These are phyloP conservation scores for Globisporangium paddicum DNA, from an alignment of 352 stramenopile genomes.

Conservation along the genomic window DNA sequence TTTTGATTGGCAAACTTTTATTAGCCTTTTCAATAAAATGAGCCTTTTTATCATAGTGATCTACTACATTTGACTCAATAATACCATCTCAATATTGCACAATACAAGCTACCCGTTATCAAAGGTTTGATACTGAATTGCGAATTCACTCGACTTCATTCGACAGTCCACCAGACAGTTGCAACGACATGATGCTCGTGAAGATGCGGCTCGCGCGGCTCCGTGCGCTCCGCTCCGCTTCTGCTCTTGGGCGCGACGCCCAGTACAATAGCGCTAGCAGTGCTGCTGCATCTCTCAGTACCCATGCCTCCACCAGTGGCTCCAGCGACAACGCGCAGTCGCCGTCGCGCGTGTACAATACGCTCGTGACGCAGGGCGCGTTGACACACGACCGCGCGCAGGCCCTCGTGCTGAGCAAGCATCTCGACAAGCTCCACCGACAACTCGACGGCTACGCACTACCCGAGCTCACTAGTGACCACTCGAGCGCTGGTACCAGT, in stretches of 20 bases:
- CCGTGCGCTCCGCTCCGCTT: not conserved
- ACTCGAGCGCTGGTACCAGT: not conserved
- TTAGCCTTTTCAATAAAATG: too few relatives aligned
- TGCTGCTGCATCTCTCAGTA: too few relatives aligned
- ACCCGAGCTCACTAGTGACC: slow-evolving; percentile 19
- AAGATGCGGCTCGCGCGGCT: not conserved
- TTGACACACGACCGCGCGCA: slow-evolving; percentile 32
- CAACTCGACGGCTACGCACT: slow-evolving; percentile 49
- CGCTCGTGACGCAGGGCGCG: slow-evolving; percentile 18
- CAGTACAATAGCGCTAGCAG: too few relatives aligned
- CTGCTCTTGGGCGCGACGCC: not conserved
- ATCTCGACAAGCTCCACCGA: slow-evolving; percentile 59
- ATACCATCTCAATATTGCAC: not conserved
- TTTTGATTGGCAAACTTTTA: not conserved
- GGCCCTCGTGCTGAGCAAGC: slow-evolving; percentile 21
- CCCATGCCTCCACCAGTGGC: not conserved
- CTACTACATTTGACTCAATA: not conserved
- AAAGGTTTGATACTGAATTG: not conserved
- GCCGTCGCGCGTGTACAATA: slow-evolving; percentile 30
- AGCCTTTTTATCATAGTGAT: too few relatives aligned
- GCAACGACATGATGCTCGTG: not conserved
- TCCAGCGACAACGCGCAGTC: not conserved
- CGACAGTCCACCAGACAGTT: not conserved
- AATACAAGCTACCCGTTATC: not conserved
- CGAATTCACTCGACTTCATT: not conserved